A percentile compares a stretch with the other conserved stretches of the same genome.
phyloP scores from a whole-genome alignment of 2,329 filamentous ascomycete species.

The Ceratocystis alfenasii region DNA sequence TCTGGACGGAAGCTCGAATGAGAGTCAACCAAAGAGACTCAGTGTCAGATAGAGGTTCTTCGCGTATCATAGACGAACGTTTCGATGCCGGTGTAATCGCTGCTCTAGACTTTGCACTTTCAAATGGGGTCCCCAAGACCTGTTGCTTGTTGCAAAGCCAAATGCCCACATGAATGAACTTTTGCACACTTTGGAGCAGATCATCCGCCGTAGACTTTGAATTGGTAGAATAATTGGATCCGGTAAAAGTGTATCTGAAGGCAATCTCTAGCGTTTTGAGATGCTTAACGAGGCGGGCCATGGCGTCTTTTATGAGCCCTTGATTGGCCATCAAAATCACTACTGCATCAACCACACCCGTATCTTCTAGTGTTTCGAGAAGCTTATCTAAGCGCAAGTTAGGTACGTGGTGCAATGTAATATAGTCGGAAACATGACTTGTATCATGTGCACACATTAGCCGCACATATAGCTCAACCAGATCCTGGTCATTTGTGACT shows the following conservation, averaged over 20 bases:
- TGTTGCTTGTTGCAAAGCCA: conserved; percentile 82
- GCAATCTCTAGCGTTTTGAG: conserved; percentile 68
- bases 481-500: conserved; percentile 39
- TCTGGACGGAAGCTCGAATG: conserved; percentile 48
- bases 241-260: conserved; percentile 59
- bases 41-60: conserved; percentile 39
- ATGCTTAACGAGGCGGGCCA: conserved; percentile 74
- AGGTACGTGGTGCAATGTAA: conserved; percentile 61
- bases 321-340: conserved; percentile 83
- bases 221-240: conserved; percentile 40
- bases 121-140: background rate
- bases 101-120: background rate
- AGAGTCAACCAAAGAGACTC: conserved; percentile 50
- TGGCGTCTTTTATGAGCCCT: conserved; percentile 69
- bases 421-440: conserved; percentile 71
- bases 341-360: conserved; percentile 81
- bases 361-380: conserved; percentile 77
- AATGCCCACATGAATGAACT: conserved; percentile 83
- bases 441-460: conserved; percentile 84
- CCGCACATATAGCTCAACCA: conserved; percentile 75
- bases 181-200: conserved; percentile 65
- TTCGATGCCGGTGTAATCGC: background rate
- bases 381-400: conserved; percentile 70
- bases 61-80: conserved; percentile 9
- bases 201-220: conserved; percentile 57